phyloP scores from a whole-genome alignment of 495 filamentous ascomycete genomes.

The Articulospora tetracladia region DNA sequence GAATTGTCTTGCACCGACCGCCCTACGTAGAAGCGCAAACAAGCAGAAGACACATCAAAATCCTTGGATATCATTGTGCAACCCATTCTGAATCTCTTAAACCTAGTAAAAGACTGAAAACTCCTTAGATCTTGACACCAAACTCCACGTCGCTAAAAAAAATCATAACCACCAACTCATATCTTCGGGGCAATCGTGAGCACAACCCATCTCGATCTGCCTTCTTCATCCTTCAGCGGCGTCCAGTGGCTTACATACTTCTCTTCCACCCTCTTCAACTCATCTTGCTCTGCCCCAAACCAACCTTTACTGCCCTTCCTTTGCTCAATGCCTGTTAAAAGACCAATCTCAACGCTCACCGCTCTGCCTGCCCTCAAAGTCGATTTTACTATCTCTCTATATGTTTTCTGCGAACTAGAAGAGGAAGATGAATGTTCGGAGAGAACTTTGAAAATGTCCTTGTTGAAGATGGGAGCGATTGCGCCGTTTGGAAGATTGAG shows the following conservation, averaged over 20 bases:
- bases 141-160: not conserved
- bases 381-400: slow-evolving; percentile 35
- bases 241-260: slow-evolving; percentile 51
- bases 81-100: no score
- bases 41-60: no score
- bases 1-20: no score
- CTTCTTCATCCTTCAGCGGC: slow-evolving; percentile 47
- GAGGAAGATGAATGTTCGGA: slow-evolving; percentile 31
- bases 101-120: no score
- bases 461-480: slow-evolving; percentile 31
- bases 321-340: slow-evolving; percentile 19
- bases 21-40: no score
- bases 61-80: no score
- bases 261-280: slow-evolving; percentile 28
- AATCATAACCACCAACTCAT: not conserved
- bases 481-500: slow-evolving; percentile 31
- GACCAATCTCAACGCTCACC: slow-evolving; percentile 35
- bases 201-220: slow-evolving; percentile 41
- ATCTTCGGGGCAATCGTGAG: slow-evolving; percentile 32
- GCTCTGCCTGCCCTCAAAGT: slow-evolving; percentile 36
- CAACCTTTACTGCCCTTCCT: slow-evolving; percentile 7
- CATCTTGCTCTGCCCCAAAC: slow-evolving; percentile 21
- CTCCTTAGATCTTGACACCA: no score
- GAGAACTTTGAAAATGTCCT: slow-evolving; percentile 48
- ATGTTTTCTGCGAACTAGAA: slow-evolving; percentile 27